Conservation (phyloP, 371 early-diverging fungal species). For the Rhizopus delemar region DNA sequence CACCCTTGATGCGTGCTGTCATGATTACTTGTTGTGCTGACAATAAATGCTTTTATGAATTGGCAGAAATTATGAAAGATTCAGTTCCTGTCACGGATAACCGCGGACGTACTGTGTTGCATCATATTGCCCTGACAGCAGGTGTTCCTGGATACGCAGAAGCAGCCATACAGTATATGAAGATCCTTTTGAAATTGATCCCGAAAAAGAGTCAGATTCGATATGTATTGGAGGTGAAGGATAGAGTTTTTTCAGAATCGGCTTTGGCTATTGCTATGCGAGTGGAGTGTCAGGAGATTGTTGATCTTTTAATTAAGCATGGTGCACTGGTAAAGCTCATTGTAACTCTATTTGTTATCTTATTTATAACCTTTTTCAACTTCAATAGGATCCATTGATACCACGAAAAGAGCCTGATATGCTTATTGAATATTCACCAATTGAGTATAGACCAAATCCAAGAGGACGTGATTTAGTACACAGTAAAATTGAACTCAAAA, state of each 20-base stretch:
- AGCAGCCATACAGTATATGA: conserved; percentile 79
- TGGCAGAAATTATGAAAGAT: conserved; percentile 70
- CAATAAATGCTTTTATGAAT: conserved; percentile 69
- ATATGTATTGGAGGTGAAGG: conserved; percentile 72
- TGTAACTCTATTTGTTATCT: neutral
- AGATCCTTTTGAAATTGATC: conserved; percentile 59
- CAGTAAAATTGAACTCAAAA: conserved; percentile 26
- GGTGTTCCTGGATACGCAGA: conserved; percentile 59
- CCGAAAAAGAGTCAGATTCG: conserved; percentile 42
- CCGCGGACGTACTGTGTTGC: conserved; percentile 77
- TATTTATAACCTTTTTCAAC: neutral
- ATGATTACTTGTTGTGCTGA: conserved; percentile 86
- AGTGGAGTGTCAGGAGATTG: conserved; percentile 65
- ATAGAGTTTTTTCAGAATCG: conserved; percentile 77
- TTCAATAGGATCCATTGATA: conserved; percentile 17
- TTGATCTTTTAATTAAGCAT: conserved; percentile 70
- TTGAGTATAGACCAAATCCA: conserved; percentile 16
- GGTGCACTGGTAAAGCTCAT: conserved; percentile 64
- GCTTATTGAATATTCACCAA: conserved; percentile 10
- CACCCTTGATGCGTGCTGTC: conserved; percentile 84
- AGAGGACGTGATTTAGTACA: conserved; percentile 43
- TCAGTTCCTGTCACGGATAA: conserved; percentile 70
- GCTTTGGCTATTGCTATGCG: conserved; percentile 86
- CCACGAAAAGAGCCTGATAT: conserved; percentile 12
- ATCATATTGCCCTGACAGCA: conserved; percentile 80